Percentiles rank a stretch among this genome's conserved stretches.
These are phyloP conservation scores for Gentiana straminea DNA, from an alignment of 257 asterid genomes.

Conservation along the genomic window DNA sequence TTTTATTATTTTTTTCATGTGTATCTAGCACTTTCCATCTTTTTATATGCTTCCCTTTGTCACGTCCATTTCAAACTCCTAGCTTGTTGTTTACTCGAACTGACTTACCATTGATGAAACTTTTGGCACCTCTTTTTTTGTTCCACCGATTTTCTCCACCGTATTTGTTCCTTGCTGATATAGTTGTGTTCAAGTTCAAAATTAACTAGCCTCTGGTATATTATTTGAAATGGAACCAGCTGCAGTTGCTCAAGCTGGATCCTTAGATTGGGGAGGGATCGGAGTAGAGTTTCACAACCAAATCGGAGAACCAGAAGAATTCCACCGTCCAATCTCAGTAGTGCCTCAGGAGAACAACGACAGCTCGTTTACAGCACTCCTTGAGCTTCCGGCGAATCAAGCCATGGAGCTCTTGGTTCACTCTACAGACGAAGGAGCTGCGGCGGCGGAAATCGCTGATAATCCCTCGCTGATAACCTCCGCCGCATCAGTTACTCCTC, in stretches of 20 bases:
- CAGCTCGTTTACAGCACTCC: conserved; percentile 81
- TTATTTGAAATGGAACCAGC: conserved; percentile 20
- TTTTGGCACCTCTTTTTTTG: too few species aligned
- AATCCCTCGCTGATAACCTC: conserved; percentile 18
- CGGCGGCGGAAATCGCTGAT: conserved; percentile 12
- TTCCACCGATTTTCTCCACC: too few species aligned
- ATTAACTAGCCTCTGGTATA: too few species aligned
- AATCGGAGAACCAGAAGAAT: conserved; percentile 22
- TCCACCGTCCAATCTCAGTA: conserved; percentile 25
- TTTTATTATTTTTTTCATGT: too few species aligned
- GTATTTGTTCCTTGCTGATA: too few species aligned
- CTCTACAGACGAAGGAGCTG: conserved; percentile 14
- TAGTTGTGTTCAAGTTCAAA: too few species aligned
- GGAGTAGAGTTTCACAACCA: conserved; percentile 15
- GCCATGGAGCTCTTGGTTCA: conserved; percentile 78
- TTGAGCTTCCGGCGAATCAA: conserved; percentile 78
- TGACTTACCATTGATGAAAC: too few species aligned
- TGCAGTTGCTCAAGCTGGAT: conserved; percentile 36
- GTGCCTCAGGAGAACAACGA: conserved; percentile 22
- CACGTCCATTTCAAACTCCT: too few species aligned
- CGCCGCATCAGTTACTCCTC: neutral
- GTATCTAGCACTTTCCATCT: too few species aligned
- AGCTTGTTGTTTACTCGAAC: too few species aligned
- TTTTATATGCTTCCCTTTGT: too few species aligned
- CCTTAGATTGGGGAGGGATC: conserved; percentile 29